Base-by-base conservation (phyloP, 139 green algal species). In the Nannochloris sp. region DNA sequence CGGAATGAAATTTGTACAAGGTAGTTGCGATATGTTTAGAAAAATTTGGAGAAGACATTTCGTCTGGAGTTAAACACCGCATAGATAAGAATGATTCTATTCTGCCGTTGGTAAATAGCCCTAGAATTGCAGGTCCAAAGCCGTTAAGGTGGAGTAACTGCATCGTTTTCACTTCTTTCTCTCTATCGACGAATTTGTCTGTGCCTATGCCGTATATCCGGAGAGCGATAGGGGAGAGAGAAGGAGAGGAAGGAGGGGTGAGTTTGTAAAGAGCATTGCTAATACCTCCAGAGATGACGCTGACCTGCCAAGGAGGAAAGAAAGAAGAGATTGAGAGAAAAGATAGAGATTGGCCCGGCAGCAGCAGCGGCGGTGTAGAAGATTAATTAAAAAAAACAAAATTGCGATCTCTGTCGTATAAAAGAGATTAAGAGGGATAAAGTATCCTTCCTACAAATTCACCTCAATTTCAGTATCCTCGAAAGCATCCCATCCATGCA, bases 161-260 rank as follows among this genome's bases (percentile, higher is more conserved):
- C 45, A 93, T 69, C 13, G 71, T 60, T 3, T 67, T 24, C 42
- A 77, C 60, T 71, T 97, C 91, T 12, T 71, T 36, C 3, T 71
- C 48, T 1, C 92, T 61, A 67, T 96, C 82, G 13, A 97, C 89
- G 12, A 97, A 67, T 37, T 82, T 60, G 36, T 96, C 91, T 0
- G 92, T 97, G 46, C 91, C 86, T 32, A 86, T 76, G 3, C 92
- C 92, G 71, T 95, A 97, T 4, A 96, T 75, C 33, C 93, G 83
- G n/a, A 96, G 71, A 1, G 81, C 78, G 10, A 96, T 84, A 24
- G 79, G 58, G 7, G 42, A 36, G 32, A 35, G 7, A 19, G 19
- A 54, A 51, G 30, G 13, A 27, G 14, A 19, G 45, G 51, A 3
- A 3, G 24, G 37, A 4, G 74, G 66, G 0, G 47, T 29, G 2